Base-by-base conservation (phyloP, 2,329 filamentous ascomycete genomes). In the Aureobasidium vineae region DNA sequence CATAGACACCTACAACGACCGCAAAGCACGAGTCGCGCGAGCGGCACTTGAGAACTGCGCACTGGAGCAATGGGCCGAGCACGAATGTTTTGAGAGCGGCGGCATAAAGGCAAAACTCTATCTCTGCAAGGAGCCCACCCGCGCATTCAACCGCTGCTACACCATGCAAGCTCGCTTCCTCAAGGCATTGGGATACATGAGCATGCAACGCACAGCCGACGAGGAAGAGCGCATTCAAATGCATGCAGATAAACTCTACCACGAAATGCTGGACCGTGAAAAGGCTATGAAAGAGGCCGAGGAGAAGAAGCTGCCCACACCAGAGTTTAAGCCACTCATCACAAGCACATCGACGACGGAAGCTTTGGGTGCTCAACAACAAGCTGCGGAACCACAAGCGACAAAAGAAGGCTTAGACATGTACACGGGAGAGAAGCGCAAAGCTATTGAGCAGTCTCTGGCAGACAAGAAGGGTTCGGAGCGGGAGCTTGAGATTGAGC, bases 11-110 rank as follows among this genome's bases (percentile, higher is more conserved):
- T 96, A 89, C 83, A 96, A 97, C 77, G 87, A 91, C 74, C 88
- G 92, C 69, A 91, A 90, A 75, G 85, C 86, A 40, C 84, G 87
- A 65, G 90, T 98, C 69, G 91, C 90, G 36, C 83, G 85, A 49
- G 90, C 92, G 1, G 93, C 94, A 11, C 82, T 97, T 74, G 95
- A 99, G 80, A 99, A 98, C 77, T 99, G 95, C 78, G 89, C 92
- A 0, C 77, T 93, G 68, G 91, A 96, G 76, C 92, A 97, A 79
- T 83, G 91, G 75, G 88, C 89, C 67, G 89, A 96, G 82, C 87
- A 88, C 68, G 84, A 89, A 56, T 99, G 95, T 82, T 95, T 95
- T 83, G 84, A 85, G 72, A 82, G 83, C 65, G 93, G 93, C 33
- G 84, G 82, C 59, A 86, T 86, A 81, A 78, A 80, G 73, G 86